Evolutionary conservation across 768 basidiomycete genomes (phyloP).

Genomic region (Pisolithus tinctorius): DNA sequence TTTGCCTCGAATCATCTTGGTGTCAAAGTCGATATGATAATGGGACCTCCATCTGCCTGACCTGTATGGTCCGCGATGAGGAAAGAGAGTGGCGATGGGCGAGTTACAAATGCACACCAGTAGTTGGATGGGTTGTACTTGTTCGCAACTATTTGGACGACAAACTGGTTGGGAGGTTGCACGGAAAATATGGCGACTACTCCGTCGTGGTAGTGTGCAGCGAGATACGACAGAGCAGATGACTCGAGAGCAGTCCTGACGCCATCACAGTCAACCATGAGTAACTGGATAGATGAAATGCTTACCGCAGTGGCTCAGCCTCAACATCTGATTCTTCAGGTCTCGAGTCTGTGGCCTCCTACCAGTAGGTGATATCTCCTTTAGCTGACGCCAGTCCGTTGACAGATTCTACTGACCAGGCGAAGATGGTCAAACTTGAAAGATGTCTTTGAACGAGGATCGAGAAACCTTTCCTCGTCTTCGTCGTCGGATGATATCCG

Average conservation of each 20-base stretch:
- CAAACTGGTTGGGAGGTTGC: slow-evolving; percentile 42
- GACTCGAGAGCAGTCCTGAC: slow-evolving; percentile 60
- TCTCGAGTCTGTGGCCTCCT: slow-evolving; percentile 78
- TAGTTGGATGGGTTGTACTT: slow-evolving; percentile 92
- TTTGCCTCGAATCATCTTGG: slow-evolving; percentile 58
- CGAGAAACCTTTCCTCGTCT: slow-evolving; percentile 67
- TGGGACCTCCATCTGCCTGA: slow-evolving; percentile 92
- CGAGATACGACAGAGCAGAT: slow-evolving; percentile 57
- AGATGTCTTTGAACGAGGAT: slow-evolving; percentile 70
- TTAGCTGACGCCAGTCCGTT: slow-evolving; percentile 5
- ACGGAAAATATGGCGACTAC: slow-evolving; percentile 58
- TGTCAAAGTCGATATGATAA: slow-evolving; percentile 66
- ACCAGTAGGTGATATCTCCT: not conserved
- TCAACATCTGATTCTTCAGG: slow-evolving; percentile 54
- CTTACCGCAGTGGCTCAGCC: slow-evolving; percentile 72
- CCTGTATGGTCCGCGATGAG: slow-evolving; percentile 38
- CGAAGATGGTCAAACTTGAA: slow-evolving; percentile 84
- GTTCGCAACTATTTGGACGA: slow-evolving; percentile 86
- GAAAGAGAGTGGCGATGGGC: not conserved
- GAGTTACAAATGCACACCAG: slow-evolving; percentile 49
- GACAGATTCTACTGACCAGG: slow-evolving; percentile 46
- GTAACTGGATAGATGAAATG: not conserved
- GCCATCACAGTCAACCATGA: not conserved
- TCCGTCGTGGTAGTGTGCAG: slow-evolving; percentile 78
- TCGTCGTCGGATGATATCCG: slow-evolving; percentile 37